phyloP scores from a whole-genome alignment of 352 stramenopile genomes.

The Sclerospora graminicola region DNA sequence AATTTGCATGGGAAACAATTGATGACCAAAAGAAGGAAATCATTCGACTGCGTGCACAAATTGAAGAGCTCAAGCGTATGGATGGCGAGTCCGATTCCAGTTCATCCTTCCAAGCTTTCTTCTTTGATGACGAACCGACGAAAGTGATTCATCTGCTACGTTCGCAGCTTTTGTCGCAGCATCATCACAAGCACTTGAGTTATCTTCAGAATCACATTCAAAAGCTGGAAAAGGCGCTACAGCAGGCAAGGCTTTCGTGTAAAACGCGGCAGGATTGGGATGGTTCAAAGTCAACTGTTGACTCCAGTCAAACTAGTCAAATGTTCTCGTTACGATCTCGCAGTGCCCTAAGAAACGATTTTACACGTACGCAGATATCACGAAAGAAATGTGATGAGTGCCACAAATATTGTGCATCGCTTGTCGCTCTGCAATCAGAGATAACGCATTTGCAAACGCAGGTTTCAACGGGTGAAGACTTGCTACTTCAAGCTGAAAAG shows the following conservation, averaged over 20 bases:
- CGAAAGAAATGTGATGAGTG: conserved; percentile 35
- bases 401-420: conserved; percentile 16
- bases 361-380: conserved; percentile 18
- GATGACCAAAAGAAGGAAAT: conserved; percentile 65
- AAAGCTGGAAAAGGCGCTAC: conserved; percentile 32
- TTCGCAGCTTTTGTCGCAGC: conserved; percentile 40
- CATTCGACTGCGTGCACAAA: conserved; percentile 43
- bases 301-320: conserved; percentile 27
- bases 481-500: conserved; percentile 34
- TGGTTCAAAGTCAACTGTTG: conserved; percentile 26
- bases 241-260: conserved; percentile 4
- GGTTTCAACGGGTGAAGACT: conserved; percentile 27
- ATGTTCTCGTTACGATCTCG: conserved; percentile 14
- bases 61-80: conserved; percentile 26
- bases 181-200: conserved; percentile 38
- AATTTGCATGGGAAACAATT: conserved; percentile 70
- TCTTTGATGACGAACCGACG: conserved; percentile 27
- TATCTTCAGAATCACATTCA: conserved; percentile 50
- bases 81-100: conserved; percentile 1
- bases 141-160: conserved; percentile 40
- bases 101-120: not conserved
- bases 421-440: conserved; percentile 40
- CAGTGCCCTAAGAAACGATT: conserved; percentile 21
- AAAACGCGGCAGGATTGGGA: conserved; percentile 12
- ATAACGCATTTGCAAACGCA: conserved; percentile 36